phyloP scores from a whole-genome alignment of 169 alveolate genomes.

The Cardiosporidium cionae region DNA sequence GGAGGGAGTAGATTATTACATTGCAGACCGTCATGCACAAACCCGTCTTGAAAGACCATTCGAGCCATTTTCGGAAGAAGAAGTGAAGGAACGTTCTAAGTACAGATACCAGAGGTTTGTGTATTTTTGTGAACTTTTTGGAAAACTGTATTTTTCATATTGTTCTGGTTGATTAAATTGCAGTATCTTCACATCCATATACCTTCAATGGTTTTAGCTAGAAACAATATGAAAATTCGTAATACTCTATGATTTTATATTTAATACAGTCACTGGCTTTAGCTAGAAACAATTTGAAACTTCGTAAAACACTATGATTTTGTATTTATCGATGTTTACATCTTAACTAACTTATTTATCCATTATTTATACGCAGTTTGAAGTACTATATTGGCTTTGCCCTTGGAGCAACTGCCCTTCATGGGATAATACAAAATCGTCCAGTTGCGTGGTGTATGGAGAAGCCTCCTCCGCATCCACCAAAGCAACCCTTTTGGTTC shows the following conservation, averaged over 20 bases:
- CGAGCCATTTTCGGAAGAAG: slow-evolving; percentile 71
- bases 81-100: slow-evolving; percentile 53
- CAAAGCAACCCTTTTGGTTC: slow-evolving; percentile 76
- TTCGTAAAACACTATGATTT: no score
- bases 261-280: no score
- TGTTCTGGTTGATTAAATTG: no score
- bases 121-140: neutral
- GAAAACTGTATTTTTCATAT: no score
- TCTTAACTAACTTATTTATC: no score
- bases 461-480: slow-evolving; percentile 68
- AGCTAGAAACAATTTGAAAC: no score
- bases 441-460: slow-evolving; percentile 79
- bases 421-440: slow-evolving; percentile 63
- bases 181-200: no score
- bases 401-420: slow-evolving; percentile 63
- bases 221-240: no score
- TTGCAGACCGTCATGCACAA: slow-evolving; percentile 57
- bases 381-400: slow-evolving; percentile 60
- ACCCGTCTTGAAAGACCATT: slow-evolving; percentile 60
- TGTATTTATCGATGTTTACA: no score
- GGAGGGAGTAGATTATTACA: slow-evolving; percentile 68
- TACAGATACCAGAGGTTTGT: slow-evolving; percentile 53
- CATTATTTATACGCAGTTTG: no score
- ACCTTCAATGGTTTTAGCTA: no score
- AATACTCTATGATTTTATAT: no score